Percentiles rank a stretch among this genome's conserved stretches.
phyloP scores from a whole-genome alignment of 768 basidiomycete species.

The Coprinopsis strossmayeri region DNA sequence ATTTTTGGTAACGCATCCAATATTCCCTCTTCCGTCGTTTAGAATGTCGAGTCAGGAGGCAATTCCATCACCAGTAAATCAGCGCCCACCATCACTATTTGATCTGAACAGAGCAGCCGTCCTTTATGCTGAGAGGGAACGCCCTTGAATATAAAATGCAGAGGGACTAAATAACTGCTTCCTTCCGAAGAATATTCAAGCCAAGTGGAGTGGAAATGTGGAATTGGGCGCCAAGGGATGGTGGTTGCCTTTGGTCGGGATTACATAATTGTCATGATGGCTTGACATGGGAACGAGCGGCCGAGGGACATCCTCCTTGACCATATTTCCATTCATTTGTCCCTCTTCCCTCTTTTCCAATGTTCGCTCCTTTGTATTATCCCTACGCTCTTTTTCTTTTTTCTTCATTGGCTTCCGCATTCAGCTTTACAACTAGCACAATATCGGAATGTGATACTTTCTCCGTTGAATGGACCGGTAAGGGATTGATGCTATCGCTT shows the following conservation, averaged over 20 bases:
- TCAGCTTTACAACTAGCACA: slow-evolving; percentile 35
- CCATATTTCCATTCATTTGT: slow-evolving; percentile 14
- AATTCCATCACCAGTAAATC: too few species aligned
- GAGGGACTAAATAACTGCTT: too few species aligned
- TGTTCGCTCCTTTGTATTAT: slow-evolving; percentile 16
- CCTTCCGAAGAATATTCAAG: too few species aligned
- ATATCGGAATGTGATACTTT: slow-evolving; percentile 60
- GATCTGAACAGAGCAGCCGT: too few species aligned
- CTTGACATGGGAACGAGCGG: background rate
- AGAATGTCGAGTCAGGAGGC: too few species aligned
- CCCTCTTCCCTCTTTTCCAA: slow-evolving; percentile 18
- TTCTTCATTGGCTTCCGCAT: slow-evolving; percentile 25
- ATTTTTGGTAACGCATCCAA: too few species aligned
- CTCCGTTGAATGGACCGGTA: slow-evolving; percentile 59
- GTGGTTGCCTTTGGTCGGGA: background rate
- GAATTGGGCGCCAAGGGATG: slow-evolving; percentile 4
- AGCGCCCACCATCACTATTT: too few species aligned
- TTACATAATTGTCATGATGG: slow-evolving; percentile 1
- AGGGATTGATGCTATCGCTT: slow-evolving; percentile 10
- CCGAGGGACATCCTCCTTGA: background rate
- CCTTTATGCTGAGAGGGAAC: too few species aligned
- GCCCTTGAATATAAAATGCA: too few species aligned
- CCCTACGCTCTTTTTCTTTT: slow-evolving; percentile 14
- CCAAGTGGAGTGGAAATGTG: too few species aligned
- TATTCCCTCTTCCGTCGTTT: too few species aligned